These are phyloP conservation scores for Xylariaceae sp. DNA, from an alignment of 2,329 filamentous ascomycete genomes.

Conservation along the genomic window DNA sequence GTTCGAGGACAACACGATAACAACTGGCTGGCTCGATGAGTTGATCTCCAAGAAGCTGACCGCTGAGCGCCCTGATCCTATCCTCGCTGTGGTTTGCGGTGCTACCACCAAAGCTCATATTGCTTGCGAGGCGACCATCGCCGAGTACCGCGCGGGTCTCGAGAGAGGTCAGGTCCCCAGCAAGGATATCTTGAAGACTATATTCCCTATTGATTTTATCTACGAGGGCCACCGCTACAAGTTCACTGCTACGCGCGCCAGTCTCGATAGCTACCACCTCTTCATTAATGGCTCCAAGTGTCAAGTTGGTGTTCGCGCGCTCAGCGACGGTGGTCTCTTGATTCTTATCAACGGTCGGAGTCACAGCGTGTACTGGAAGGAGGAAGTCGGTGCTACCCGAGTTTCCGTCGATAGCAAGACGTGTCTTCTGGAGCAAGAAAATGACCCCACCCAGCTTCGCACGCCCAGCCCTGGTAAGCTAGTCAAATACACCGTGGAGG, in stretches of 20 bases:
- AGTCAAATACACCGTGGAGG: conserved; percentile 96
- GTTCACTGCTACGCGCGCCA: conserved; percentile 93
- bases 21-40: conserved; percentile 97
- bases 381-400: conserved; percentile 93
- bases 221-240: conserved; percentile 97
- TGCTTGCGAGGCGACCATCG: conserved; percentile 83
- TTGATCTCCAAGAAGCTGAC: conserved; percentile 97
- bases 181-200: conserved; percentile 95
- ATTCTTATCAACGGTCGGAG: conserved; percentile 87
- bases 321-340: conserved; percentile 90
- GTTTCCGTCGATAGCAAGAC: conserved; percentile 98
- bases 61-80: conserved; percentile 88
- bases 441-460: conserved; percentile 94
- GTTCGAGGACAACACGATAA: conserved; percentile 98
- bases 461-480: conserved; percentile 95
- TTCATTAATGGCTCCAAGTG: conserved; percentile 99
- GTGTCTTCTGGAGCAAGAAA: conserved; percentile 95
- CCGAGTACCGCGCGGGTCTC: conserved; percentile 80
- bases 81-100: conserved; percentile 91
- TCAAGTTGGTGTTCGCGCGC: conserved; percentile 83
- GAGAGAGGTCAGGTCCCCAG: conserved; percentile 97
- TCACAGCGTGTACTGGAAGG: conserved; percentile 99
- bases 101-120: conserved; percentile 93
- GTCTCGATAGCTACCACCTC: conserved; percentile 88
- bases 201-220: conserved; percentile 97